phyloP scores from a whole-genome alignment of 2,329 filamentous ascomycete genomes.

The Aspergillus vadensis region DNA sequence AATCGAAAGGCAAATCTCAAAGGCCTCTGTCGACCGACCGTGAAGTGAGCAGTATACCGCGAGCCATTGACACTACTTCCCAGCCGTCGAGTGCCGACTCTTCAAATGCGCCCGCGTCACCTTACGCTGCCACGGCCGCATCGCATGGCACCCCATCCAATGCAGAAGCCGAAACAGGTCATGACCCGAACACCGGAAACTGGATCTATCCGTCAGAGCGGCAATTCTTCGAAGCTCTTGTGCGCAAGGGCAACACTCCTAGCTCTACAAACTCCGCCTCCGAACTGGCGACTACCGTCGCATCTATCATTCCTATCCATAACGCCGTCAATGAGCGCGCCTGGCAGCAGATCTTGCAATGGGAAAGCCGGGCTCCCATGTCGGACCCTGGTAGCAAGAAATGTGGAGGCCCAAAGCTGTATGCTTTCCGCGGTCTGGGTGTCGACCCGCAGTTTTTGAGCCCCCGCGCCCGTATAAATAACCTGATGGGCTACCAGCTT shows the following conservation, averaged over 20 bases:
- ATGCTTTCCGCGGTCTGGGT: slow-evolving; percentile 73
- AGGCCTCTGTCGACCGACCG: slow-evolving; percentile 65
- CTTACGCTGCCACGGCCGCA: slow-evolving; percentile 32
- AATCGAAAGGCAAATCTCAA: slow-evolving; percentile 31
- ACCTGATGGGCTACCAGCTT: slow-evolving; percentile 79
- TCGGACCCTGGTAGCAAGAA: slow-evolving; percentile 61
- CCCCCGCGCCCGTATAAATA: slow-evolving; percentile 80
- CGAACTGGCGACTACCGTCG: slow-evolving; percentile 71
- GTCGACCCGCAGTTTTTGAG: slow-evolving; percentile 62
- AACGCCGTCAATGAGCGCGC: slow-evolving; percentile 98
- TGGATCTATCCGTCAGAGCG: slow-evolving; percentile 97
- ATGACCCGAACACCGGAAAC: slow-evolving; percentile 71
- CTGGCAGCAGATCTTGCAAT: slow-evolving; percentile 86
- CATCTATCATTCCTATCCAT: slow-evolving; percentile 91
- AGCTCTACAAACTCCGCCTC: slow-evolving; percentile 45
- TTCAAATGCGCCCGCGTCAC: slow-evolving; percentile 32
- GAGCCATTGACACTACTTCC: slow-evolving; percentile 48
- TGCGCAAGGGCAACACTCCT: slow-evolving; percentile 81
- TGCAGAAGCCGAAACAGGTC: slow-evolving; percentile 74
- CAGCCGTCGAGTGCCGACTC: slow-evolving; percentile 24
- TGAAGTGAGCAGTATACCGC: slow-evolving; percentile 77
- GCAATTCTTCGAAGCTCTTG: slow-evolving; percentile 98
- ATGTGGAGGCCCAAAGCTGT: slow-evolving; percentile 77
- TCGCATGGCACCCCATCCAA: slow-evolving; percentile 61
- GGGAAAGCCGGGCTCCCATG: slow-evolving; percentile 71